These are phyloP conservation scores for Parastagonospora nodorum DNA, from an alignment of 2,329 filamentous ascomycete genomes.

Conservation along the genomic window DNA sequence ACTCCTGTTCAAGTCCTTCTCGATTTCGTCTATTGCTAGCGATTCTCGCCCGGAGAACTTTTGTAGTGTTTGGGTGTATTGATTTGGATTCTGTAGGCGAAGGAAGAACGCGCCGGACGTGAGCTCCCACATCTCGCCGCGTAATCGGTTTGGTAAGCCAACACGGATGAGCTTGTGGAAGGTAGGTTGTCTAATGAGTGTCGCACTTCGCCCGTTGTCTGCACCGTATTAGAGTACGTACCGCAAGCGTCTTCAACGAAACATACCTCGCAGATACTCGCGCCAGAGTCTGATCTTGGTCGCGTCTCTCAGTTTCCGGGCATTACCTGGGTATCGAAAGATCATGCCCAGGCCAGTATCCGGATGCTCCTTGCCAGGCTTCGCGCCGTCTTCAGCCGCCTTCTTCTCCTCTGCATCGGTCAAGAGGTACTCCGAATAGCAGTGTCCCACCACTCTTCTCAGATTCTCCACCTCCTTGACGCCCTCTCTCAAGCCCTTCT, in stretches of 20 bases:
- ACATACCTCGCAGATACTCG: slow-evolving; percentile 77
- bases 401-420: slow-evolving; percentile 47
- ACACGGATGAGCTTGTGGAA: slow-evolving; percentile 98
- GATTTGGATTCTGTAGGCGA: slow-evolving; percentile 80
- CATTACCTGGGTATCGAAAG: slow-evolving; percentile 93
- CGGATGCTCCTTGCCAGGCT: slow-evolving; percentile 66
- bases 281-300: slow-evolving; percentile 98
- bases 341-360: slow-evolving; percentile 92
- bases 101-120: slow-evolving; percentile 90
- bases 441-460: slow-evolving; percentile 77
- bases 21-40: slow-evolving; percentile 96
- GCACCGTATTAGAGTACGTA: slow-evolving; percentile 15
- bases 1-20: slow-evolving; percentile 96
- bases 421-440: slow-evolving; percentile 74
- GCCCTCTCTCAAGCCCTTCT: slow-evolving; percentile 82
- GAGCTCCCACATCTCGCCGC: slow-evolving; percentile 95
- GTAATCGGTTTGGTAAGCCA: slow-evolving; percentile 86
- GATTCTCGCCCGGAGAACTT: slow-evolving; percentile 87
- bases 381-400: slow-evolving; percentile 39
- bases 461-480: slow-evolving; percentile 88
- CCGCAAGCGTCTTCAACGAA: slow-evolving; percentile 8
- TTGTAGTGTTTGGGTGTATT: slow-evolving; percentile 81
- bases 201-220: slow-evolving; percentile 92
- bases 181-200: slow-evolving; percentile 90
- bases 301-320: slow-evolving; percentile 88